phyloP scores from a whole-genome alignment of 1,284 basidiomycete genomes.

The Apiotrichum sp. region DNA sequence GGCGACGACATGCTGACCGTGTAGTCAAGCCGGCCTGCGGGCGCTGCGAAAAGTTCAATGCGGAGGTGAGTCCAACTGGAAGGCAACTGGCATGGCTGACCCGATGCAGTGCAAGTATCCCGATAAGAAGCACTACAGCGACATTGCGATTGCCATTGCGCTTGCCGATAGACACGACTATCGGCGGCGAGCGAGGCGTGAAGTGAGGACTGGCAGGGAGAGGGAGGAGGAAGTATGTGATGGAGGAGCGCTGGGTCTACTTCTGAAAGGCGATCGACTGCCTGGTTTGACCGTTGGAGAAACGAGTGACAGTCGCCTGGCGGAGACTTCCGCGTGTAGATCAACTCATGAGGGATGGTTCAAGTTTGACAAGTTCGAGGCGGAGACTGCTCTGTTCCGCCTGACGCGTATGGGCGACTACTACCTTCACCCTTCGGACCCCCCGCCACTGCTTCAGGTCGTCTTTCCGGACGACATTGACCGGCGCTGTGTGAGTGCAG shows the following conservation, averaged over 20 bases:
- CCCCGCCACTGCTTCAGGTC: slow-evolving; percentile 24
- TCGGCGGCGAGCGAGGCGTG: not conserved
- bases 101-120: slow-evolving; percentile 25
- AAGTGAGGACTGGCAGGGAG: too few relatives aligned
- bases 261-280: not conserved
- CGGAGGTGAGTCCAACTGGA: slow-evolving; percentile 18
- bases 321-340: not conserved
- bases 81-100: not conserved
- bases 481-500: slow-evolving; percentile 24
- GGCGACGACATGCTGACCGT: not conserved
- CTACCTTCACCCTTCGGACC: slow-evolving; percentile 21
- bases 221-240: too few relatives aligned
- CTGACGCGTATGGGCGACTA: slow-evolving; percentile 31
- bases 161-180: slow-evolving; percentile 18
- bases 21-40: slow-evolving; percentile 24
- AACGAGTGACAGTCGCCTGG: not conserved
- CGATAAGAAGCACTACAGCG: slow-evolving; percentile 24
- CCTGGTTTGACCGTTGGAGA: not conserved
- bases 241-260: not conserved
- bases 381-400: slow-evolving; percentile 25
- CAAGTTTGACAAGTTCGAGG: slow-evolving; percentile 10
- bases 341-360: too few relatives aligned
- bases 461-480: slow-evolving; percentile 27
- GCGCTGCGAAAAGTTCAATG: slow-evolving; percentile 26
- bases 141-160: slow-evolving; percentile 10